A percentile compares a stretch with the other conserved stretches of the same genome.
Evolutionary conservation across 305 asterid species (phyloP).

Genomic region (Rubia peregrina): DNA sequence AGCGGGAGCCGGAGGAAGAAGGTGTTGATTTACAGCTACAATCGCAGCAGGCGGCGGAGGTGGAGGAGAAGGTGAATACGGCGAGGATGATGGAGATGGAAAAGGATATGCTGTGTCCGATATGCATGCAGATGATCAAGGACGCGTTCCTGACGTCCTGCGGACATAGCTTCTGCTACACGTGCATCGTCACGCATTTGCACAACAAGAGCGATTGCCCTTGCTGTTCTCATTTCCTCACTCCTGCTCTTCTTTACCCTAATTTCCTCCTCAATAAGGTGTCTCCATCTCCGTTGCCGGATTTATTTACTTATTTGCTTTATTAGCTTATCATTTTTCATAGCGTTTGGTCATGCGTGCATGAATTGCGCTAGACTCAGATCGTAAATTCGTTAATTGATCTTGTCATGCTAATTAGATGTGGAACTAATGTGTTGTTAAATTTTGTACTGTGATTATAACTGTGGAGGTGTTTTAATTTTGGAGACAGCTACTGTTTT

Average conservation of each 20-base stretch:
- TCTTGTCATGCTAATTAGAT: background rate
- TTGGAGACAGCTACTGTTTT: background rate
- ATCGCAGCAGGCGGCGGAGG: slow-evolving; percentile 7
- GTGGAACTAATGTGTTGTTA: background rate
- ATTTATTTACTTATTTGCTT: background rate
- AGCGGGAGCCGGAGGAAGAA: slow-evolving; percentile 33
- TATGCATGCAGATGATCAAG: slow-evolving; percentile 80
- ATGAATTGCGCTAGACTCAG: background rate
- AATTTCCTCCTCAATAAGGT: slow-evolving; percentile 92
- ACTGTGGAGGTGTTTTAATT: background rate
- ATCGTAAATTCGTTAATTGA: background rate
- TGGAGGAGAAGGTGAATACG: slow-evolving; percentile 6
- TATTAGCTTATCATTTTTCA: background rate
- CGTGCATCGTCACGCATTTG: slow-evolving; percentile 78
- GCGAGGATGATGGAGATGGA: slow-evolving; percentile 26
- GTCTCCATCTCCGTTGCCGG: background rate
- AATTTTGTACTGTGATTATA: no score
- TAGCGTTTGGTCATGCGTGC: background rate
- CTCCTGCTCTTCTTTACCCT: slow-evolving; percentile 58
- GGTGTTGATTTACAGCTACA: slow-evolving; percentile 23
- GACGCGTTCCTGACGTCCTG: slow-evolving; percentile 78
- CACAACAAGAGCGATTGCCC: slow-evolving; percentile 84
- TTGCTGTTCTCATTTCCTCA: slow-evolving; percentile 69
- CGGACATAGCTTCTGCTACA: slow-evolving; percentile 87
- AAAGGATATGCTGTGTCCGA: slow-evolving; percentile 72